Base-by-base conservation (phyloP, 805 yeast genomes). In the Nakazawaea laoshanensis region DNA sequence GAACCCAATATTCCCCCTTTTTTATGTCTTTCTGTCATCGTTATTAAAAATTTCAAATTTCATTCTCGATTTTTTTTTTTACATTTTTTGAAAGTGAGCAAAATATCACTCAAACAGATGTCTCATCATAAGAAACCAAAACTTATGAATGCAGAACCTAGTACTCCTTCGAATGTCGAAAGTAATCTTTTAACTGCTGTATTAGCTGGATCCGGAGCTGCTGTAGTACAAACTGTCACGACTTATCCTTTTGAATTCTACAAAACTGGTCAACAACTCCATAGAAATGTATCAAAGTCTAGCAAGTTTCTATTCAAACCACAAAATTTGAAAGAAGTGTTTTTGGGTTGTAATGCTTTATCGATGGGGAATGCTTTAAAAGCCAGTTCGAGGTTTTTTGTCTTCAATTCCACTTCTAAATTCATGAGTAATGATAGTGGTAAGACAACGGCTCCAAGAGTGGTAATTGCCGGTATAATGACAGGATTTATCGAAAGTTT, bases 401-500 rank as follows among this genome's bases (percentile, higher is more conserved):
- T 80, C 30, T 89, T 83, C 60, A 82, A 85, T 41, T 72, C 76
- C 59, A 76, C 80, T 37, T 74, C 86, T 16, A 70, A 75, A 46
- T 71, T 82, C 51, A 65, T 72, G 82, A 65, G 77, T 3, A 71
- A 70, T 19, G 69, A 65, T 13, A 57, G 55, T 33, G 72, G 76
- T n/a, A 68, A 74, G 41, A 66, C 85, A 3, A 67, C 78, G 6
- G 94, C 94, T 1, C 89, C 94, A 7, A 66, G 86, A 45, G 68
- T 85, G 25, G 82, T 85, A 6, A 75, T 82, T 38, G 95, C 96
- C 3, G 95, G 94, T 7, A 45, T 71, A 42, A 70, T 85, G 61
- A 82, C 95, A 4, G 97, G 95, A 2, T 65, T 81, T 37, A 59
- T 78, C 27, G 97, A 92, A 53, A 77, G 94, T 2, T 42, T 87